phyloP scores from a whole-genome alignment of 192 early-diverging fungal genomes.

The Coemansia sp. region DNA sequence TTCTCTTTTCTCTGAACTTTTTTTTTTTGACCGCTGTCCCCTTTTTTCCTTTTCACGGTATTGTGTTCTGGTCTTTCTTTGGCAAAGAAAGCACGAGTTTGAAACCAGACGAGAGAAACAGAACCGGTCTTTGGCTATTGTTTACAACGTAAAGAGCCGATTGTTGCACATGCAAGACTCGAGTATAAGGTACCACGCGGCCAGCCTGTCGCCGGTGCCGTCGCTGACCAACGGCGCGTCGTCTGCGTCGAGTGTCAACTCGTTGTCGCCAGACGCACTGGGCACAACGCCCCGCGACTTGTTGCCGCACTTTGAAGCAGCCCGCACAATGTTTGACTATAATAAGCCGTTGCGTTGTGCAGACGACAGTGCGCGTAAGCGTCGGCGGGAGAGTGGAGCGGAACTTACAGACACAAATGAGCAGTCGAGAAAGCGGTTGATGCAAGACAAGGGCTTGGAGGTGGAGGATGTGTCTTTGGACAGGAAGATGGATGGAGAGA shows the following conservation, averaged over 20 bases:
- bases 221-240: constrained; percentile 39
- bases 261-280: constrained; percentile 37
- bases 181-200: constrained; percentile 1
- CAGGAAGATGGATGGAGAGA: too few relatives aligned
- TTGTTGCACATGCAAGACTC: background rate
- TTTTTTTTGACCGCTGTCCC: too few relatives aligned
- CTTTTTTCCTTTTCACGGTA: too few relatives aligned
- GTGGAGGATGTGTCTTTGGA: too few relatives aligned
- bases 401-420: constrained; percentile 3
- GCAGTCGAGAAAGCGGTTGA: background rate
- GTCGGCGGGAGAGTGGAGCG: constrained; percentile 15
- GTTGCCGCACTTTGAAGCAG: constrained; percentile 32
- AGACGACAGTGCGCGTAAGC: constrained; percentile 4
- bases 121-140: background rate
- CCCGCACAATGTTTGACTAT: background rate
- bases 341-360: background rate
- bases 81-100: too few relatives aligned
- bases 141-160: background rate
- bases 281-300: constrained; percentile 33
- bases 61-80: too few relatives aligned
- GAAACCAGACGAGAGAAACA: background rate
- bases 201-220: constrained; percentile 40
- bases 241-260: constrained; percentile 49
- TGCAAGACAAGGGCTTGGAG: too few relatives aligned
- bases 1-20: too few relatives aligned